Base-by-base conservation (phyloP, 2,329 filamentous ascomycete genomes). In the Niveomyces coronatus region DNA sequence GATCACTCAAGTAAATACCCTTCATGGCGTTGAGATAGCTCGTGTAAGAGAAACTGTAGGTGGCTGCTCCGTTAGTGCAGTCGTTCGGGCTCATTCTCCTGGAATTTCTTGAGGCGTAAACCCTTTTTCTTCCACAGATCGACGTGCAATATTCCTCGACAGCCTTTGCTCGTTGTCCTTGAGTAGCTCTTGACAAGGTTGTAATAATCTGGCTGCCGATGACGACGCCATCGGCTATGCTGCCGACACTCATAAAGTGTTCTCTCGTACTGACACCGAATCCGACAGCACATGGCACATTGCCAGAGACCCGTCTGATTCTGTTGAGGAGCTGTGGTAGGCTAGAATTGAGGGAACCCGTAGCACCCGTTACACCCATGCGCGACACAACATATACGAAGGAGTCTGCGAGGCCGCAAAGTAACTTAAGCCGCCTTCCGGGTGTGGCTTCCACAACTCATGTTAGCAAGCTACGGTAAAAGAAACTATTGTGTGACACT, bases 341-440 rank as follows among this genome's bases (percentile, higher is more conserved):
- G 42, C 82, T 80, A 31, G 79, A 71, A 60, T 85, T 94, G 53
- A 98, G 65, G 18, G 78, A 79, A 22, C 88, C 88, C 1, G 79
- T 81, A 11, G 87, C 91, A 51, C 91, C 91, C 9, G 91, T 98
- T 40, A 96, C 89, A 51, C 91, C 91, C 82, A 94, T 93, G 51
- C 89, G 76, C 18, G 89, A 96, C 40, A 98, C 91, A 44, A 98
- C 88, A 59, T 98, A 98, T 64, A 98, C 94, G 68, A 96, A 98
- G 4, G 88, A 95, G 63, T 96, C 89, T 54, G 91, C 91, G 46
- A 98, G 89, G 59, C 85, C 79, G 74, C 91, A 98, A 10, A 98
- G 80, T 27, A 95, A 74, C 64, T 85, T 89, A 88, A 98, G 94
- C 53, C 91, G 84, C 47, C 77, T 71, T 50, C 94, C 87, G 6